Base-by-base conservation (phyloP, 169 alveolate genomes). In the Plasmodium relictum region DNA sequence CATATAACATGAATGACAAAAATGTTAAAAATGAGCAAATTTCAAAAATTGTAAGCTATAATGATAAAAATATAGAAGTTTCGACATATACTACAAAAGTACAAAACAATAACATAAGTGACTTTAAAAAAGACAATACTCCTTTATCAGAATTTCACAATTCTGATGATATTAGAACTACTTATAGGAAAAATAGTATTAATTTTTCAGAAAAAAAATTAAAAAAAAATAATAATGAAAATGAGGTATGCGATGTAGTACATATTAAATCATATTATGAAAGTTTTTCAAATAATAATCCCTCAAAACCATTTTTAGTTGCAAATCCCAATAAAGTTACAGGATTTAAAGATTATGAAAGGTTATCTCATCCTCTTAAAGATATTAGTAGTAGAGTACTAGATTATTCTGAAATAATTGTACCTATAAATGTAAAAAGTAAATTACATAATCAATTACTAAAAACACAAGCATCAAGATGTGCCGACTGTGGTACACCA, bases 401-500 rank as follows among this genome's bases (percentile, higher is more conserved):
- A 58, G 89, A 78, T 65, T 80, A 88, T 37, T 88, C 90, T 1
- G 93, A 88, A 65, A 88, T 88, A 22, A 88, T 76, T n/a, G 90
- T 88, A 22, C 90, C 93, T 0, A 73, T 86, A 45, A 86, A 86
- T 61, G 92, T 52, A 44, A 86, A 86, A 61, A 80, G 88, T 50
- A 74, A 83, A 44, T 50, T 71, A 65, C 92, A 89, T 52, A 80
- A 70, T 58, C 86, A 89, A 58, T 45, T 71, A 50, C 68, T 92
- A 41, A 89, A 88, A 87, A 93, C 96, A 16, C 95, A 93, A 65
- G 93, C 95, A 0, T 74, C 95, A 9, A 70, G 96, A 58, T 93
- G 96, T 86, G 91, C 91, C 69, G 96, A 93, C 68, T 93, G 96
- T 63, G 96, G 96, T 56, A 91, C 94, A 3, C 96, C 96, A 8